phyloP scores from a whole-genome alignment of 495 filamentous ascomycete species.

The Lasiosphaeria miniovina region DNA sequence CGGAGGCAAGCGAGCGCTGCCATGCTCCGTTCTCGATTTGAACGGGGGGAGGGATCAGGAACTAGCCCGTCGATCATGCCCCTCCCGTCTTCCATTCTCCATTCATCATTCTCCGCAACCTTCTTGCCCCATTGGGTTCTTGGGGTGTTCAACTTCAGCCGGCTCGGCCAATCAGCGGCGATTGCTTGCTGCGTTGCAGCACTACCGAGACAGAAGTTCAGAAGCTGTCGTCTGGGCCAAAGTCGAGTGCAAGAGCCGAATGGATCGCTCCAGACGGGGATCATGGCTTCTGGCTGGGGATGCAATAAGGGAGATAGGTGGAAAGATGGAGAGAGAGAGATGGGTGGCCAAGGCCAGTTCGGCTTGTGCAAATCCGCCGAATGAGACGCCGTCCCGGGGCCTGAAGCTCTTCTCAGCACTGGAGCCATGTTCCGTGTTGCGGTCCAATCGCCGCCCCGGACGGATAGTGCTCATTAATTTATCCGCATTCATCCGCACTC shows the following conservation, averaged over 20 bases:
- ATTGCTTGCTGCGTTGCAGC: background rate
- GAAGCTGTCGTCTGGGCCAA: too few species aligned
- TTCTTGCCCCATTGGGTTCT: background rate
- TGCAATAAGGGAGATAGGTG: too few species aligned
- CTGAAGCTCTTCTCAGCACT: background rate
- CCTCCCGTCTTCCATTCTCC: background rate
- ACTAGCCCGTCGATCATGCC: too few species aligned
- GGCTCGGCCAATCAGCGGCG: conserved; percentile 17
- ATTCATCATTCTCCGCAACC: background rate
- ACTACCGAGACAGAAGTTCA: background rate
- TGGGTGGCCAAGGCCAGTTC: too few species aligned
- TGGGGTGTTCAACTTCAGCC: conserved; percentile 11
- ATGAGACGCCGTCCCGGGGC: background rate
- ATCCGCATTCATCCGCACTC: conserved; percentile 1
- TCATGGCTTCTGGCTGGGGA: too few species aligned
- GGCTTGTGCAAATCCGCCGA: too few species aligned
- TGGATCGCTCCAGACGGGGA: background rate
- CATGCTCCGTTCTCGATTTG: conserved; percentile 18
- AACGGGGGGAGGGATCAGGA: background rate
- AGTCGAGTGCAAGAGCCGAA: background rate
- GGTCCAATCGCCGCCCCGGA: background rate
- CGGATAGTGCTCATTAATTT: background rate
- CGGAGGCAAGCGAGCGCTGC: background rate
- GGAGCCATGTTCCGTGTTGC: background rate
- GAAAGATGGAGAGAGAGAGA: too few species aligned